Conservation (phyloP, 306 rosid genomes). For the Senna tora region DNA sequence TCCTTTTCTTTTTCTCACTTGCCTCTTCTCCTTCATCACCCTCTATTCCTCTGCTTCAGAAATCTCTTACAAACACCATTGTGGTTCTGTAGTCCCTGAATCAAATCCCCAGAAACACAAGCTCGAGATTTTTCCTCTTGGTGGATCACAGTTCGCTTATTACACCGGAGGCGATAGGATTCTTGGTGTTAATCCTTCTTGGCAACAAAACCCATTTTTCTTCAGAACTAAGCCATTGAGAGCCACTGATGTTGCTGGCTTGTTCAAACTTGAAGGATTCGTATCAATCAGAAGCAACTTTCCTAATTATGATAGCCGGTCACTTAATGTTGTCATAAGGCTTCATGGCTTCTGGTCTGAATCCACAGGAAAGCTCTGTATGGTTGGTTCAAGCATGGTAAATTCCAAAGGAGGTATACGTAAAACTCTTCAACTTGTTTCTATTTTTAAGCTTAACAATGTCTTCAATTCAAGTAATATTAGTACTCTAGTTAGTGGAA, state of each 20-base stretch:
- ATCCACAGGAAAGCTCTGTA: constrained; percentile 53
- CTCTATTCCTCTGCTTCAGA: constrained; percentile 34
- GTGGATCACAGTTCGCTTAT: constrained; percentile 33
- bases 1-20: constrained; percentile 24
- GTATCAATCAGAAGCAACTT: constrained; percentile 12
- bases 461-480: constrained; percentile 37
- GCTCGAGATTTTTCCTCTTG: constrained; percentile 12
- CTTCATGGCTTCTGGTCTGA: constrained; percentile 48
- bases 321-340: no score
- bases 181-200: not conserved
- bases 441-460: constrained; percentile 49
- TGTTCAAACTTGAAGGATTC: constrained; percentile 43
- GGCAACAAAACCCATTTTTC: not conserved
- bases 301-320: no score
- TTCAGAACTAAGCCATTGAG: not conserved
- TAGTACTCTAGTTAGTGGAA: constrained; percentile 56
- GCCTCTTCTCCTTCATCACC: constrained; percentile 20
- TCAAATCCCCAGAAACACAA: not conserved
- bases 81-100: constrained; percentile 43
- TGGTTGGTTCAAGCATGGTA: constrained; percentile 43
- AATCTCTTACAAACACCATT: constrained; percentile 39
- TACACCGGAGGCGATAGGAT: constrained; percentile 40
- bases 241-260: constrained; percentile 31
- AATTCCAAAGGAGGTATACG: constrained; percentile 34
- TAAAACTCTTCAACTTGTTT: constrained; percentile 9